Conservation (phyloP, 1,284 basidiomycete genomes). For the Phylloporus gajari region DNA sequence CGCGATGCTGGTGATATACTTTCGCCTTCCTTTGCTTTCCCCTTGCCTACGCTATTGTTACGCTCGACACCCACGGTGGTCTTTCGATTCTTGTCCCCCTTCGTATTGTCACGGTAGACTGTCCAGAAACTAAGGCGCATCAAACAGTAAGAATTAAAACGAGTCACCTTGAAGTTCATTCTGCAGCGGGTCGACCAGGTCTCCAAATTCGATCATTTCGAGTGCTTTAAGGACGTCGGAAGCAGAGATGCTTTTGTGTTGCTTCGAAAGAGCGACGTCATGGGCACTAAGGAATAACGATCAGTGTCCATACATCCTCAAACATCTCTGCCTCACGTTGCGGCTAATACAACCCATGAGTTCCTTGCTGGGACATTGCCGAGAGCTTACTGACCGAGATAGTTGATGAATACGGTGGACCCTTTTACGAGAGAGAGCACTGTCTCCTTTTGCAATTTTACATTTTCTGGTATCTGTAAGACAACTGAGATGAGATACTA, state of each 20-base stretch:
- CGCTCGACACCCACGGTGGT: slow-evolving; percentile 41
- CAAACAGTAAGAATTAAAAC: slow-evolving; percentile 28
- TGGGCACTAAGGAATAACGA: slow-evolving; percentile 69
- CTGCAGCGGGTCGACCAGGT: slow-evolving; percentile 75
- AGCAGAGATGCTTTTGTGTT: slow-evolving; percentile 89
- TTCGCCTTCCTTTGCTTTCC: slow-evolving; percentile 40
- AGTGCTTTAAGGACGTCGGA: slow-evolving; percentile 90
- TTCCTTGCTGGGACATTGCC: slow-evolving; percentile 1
- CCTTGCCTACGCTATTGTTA: slow-evolving; percentile 39
- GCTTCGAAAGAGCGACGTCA: slow-evolving; percentile 84
- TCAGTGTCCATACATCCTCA: slow-evolving; percentile 19
- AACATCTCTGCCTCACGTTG: slow-evolving; percentile 62
- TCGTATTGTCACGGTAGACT: slow-evolving; percentile 71
- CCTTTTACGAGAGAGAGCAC: slow-evolving; percentile 84
- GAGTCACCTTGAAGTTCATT: slow-evolving; percentile 73
- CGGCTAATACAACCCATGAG: slow-evolving; percentile 55
- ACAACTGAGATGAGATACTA: not conserved
- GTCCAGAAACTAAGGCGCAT: slow-evolving; percentile 5
- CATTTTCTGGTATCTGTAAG: slow-evolving; percentile 80
- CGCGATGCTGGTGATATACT: slow-evolving; percentile 38
- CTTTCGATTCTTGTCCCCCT: slow-evolving; percentile 64
- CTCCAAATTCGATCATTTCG: slow-evolving; percentile 82
- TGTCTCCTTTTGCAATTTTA: slow-evolving; percentile 89
- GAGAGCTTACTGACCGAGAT: slow-evolving; percentile 71
- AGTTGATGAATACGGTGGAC: slow-evolving; percentile 92